Evolutionary conservation across 345 rosid species (phyloP), one percentile per base, ranked within the genome.

Genomic region (Linum lewisii): DNA sequence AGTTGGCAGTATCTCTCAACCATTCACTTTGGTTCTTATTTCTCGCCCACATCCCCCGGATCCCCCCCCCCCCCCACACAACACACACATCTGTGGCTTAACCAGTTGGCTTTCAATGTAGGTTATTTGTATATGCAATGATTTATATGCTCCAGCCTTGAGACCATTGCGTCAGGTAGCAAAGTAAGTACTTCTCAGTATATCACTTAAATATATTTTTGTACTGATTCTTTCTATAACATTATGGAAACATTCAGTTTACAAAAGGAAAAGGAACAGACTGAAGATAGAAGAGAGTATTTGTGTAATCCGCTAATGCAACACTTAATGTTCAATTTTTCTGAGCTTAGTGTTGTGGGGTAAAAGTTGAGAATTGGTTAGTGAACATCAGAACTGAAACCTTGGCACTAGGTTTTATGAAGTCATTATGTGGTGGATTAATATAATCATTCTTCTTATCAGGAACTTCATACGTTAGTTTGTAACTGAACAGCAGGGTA

Each of bases 121-220:
- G 93, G 82, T 86, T 34, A 83, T 86, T 57, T 86, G 93, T 74
- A 83, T 86, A 71, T 89, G 99, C 63, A 93, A 93, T 75, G 99
- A 93, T 73, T 79, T 89, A 21, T 93, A 93, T 72, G 86, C 88
- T 32, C 94, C 95, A 67, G 97, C 84, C 57, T 77, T 93, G 67
- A 80, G 97, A 68, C 95, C 86, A 64, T 73, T 93, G 67, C 95
- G 99, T 58, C 95, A 89, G 69, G 76, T 93, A 68, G 97, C 99
- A 24, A 85, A 93, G 99, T 93, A 82, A 77, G 95, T 77, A 29
- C 34, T 52, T 24, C 25, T 52, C 47, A 42, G 18, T 42, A 42
- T 42, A 16, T 16, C 47, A 42, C 47, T 2, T 16, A 11, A 42
- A 42, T 16, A 11, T 8, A 11, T 16, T 42, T 11, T 11, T 11